Evolutionary conservation across 169 alveolate species (phyloP).

Genomic region (Eimeria falciformis): DNA sequence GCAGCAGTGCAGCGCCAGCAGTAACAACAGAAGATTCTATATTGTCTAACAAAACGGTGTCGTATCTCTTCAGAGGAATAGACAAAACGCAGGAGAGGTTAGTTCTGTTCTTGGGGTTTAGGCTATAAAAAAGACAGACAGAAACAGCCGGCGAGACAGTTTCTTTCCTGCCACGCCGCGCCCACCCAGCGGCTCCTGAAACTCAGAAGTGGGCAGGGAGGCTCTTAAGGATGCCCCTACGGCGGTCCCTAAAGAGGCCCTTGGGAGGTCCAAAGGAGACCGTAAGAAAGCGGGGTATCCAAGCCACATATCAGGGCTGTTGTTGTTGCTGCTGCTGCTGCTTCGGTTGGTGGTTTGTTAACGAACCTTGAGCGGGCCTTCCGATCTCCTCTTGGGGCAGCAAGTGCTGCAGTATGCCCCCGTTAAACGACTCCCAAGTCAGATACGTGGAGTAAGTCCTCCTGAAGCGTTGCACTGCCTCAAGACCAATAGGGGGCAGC

Average conservation of each 20-base stretch:
- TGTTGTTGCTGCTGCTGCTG: constrained; percentile 28
- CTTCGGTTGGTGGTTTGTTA: neutral
- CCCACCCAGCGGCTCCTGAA: too few species aligned
- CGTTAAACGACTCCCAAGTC: neutral
- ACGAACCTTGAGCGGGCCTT: constrained; percentile 6
- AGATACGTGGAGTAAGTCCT: neutral
- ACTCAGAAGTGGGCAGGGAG: too few species aligned
- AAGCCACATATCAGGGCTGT: neutral
- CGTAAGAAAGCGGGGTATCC: neutral
- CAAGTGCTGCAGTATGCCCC: neutral
- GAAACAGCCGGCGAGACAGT: too few species aligned
- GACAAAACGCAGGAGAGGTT: neutral
- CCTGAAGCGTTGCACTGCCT: neutral
- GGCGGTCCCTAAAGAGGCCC: too few species aligned
- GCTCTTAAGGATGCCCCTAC: too few species aligned
- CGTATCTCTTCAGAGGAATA: neutral
- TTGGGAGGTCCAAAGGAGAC: too few species aligned
- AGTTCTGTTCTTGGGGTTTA: too few species aligned
- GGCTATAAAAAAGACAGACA: too few species aligned
- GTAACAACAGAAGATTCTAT: neutral
- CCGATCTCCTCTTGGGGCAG: neutral
- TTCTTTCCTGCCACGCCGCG: too few species aligned
- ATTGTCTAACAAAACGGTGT: neutral
- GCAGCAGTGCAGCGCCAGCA: constrained; percentile 13
- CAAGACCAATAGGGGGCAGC: neutral